A percentile compares a stretch with the other conserved stretches of the same genome.
Conservation (phyloP, 2,329 filamentous ascomycete genomes). For the Neofusicoccum ribis region DNA sequence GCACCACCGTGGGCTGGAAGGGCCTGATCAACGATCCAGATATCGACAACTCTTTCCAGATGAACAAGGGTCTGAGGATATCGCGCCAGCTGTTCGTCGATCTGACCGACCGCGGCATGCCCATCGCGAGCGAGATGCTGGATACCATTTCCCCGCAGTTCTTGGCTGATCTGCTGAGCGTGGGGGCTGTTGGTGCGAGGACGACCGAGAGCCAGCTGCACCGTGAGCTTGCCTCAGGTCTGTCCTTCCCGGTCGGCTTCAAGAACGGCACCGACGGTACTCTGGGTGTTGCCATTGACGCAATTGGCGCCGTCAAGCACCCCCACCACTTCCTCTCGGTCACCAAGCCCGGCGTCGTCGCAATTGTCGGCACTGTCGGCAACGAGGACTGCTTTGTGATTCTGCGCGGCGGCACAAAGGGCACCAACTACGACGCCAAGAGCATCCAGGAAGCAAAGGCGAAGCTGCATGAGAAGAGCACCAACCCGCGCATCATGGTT, state of each 20-base stretch:
- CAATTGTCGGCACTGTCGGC: conserved; percentile 89
- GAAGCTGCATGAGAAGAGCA: conserved; percentile 71
- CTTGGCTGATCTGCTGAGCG: conserved; percentile 84
- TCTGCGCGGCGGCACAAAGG: conserved; percentile 85
- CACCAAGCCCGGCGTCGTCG: conserved; percentile 92
- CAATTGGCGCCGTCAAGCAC: conserved; percentile 87
- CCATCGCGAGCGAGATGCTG: conserved; percentile 94
- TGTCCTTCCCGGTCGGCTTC: conserved; percentile 98
- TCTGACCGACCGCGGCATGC: conserved; percentile 88
- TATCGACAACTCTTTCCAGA: conserved; percentile 97
- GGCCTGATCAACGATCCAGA: conserved; percentile 98
- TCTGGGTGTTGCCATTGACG: conserved; percentile 86
- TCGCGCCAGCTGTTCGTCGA: conserved; percentile 91
- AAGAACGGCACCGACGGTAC: conserved; percentile 98
- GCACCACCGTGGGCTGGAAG: conserved; percentile 98
- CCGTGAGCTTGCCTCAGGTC: conserved; percentile 86
- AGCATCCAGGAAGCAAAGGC: conserved; percentile 83
- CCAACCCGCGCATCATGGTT: conserved; percentile 83
- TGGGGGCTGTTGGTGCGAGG: conserved; percentile 91
- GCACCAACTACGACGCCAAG: conserved; percentile 88
- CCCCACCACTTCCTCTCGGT: conserved; percentile 97
- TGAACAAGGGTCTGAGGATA: conserved; percentile 91
- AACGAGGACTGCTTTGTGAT: conserved; percentile 99
- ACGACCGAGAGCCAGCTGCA: conserved; percentile 97
- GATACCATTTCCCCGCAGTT: conserved; percentile 98